Base-by-base conservation (phyloP, 257 asterid species). In the Nicotiana undulata region DNA sequence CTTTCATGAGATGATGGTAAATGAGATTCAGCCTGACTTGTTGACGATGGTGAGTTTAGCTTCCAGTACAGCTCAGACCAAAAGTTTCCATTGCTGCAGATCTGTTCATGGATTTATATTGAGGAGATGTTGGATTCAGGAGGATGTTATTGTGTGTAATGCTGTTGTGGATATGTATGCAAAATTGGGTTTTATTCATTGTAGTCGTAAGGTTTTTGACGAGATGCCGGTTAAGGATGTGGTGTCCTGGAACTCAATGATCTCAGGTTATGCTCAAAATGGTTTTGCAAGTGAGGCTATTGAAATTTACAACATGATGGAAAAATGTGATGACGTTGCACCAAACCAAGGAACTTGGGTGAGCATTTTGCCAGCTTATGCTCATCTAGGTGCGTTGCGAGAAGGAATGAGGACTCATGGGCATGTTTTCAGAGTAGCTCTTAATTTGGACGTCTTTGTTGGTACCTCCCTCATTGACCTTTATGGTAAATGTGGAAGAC, bases 111-210 rank as follows among this genome's bases (percentile, higher is more conserved):
- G 92, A 15, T 91, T 83, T 75, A 81, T 89, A 52, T 60, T 79
- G 15, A 89, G 97, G 83, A 91, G 92, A 82, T 85, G 80, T 76
- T 92, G 93, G 98, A 86, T 91, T 72, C 58, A 52, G 16, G 84
- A 86, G 65, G 88, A 88, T 77, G 76, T 80, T 44, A 72, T 89
- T 58, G 83, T 93, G 46, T 97, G 94, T 82, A 94, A 94, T 89
- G 90, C 91, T 44, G 85, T 94, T 53, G 89, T 91, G 24, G 97
- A 94, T 85, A 94, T 94, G 98, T 94, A 94, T 87, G 93, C 93
- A 53, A 94, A 94, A 84, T 79, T 90, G 85, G 97, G 98, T 80
- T 37, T 87, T 56, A 76, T 86, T 26, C 93, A 88, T 55, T 88
- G 84, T 70, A 93, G 97, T 52, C 86, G 67, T 67, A 84, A 86